A percentile compares a stretch with the other conserved stretches of the same genome.
phyloP scores from a whole-genome alignment of 441 rosid genomes.

The Syzygium malaccense region DNA sequence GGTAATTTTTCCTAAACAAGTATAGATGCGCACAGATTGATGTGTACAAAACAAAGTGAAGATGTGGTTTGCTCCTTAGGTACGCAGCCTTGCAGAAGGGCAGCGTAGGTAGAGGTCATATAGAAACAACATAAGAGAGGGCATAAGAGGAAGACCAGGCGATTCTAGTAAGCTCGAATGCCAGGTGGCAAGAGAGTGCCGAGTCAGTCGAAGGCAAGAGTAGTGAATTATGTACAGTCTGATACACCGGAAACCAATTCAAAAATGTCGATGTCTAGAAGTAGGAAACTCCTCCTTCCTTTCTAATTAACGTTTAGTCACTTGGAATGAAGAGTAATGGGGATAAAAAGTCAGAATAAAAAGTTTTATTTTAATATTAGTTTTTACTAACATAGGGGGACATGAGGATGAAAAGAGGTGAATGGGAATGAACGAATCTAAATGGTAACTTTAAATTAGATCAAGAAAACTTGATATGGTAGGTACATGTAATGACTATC shows the following conservation, averaged over 20 bases:
- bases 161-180: neutral
- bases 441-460: neutral
- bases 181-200: neutral
- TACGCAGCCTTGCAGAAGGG: neutral
- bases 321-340: neutral
- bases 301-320: neutral
- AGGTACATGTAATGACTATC: neutral
- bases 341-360: neutral
- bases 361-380: neutral
- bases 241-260: neutral
- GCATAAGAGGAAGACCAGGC: neutral
- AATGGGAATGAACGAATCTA: neutral
- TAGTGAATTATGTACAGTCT: neutral
- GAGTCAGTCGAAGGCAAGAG: neutral
- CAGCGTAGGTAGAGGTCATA: neutral
- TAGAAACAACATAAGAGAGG: neutral
- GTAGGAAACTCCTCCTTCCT: neutral
- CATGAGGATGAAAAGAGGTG: neutral
- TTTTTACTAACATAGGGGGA: neutral
- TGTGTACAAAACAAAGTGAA: neutral
- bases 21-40: neutral
- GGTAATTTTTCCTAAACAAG: too few relatives aligned
- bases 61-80: neutral
- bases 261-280: neutral
- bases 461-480: neutral